These are phyloP conservation scores for Phragmites australis DNA, from an alignment of 176 grass and related monocot species.

Conservation along the genomic window DNA sequence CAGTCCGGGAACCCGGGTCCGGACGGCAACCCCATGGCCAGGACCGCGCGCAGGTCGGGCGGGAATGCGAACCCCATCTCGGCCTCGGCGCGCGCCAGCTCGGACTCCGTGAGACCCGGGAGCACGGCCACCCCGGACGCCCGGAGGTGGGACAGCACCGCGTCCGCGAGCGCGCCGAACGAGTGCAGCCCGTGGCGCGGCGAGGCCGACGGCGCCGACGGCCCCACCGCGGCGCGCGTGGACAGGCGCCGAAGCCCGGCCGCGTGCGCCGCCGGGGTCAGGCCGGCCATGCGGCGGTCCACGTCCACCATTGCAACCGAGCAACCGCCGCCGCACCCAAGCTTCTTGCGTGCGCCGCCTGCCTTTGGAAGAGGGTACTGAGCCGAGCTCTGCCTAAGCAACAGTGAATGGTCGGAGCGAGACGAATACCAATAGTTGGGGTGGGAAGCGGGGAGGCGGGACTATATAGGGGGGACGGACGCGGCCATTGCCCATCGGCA, in stretches of 20 bases:
- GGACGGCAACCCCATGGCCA: slow-evolving; percentile 54
- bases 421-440: neutral
- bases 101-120: slow-evolving; percentile 54
- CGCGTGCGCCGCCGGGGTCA: slow-evolving; percentile 59
- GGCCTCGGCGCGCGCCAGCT: slow-evolving; percentile 64
- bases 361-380: neutral
- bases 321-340: neutral
- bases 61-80: slow-evolving; percentile 65
- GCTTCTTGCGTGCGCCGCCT: neutral
- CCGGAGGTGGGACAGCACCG: slow-evolving; percentile 50
- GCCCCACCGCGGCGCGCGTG: slow-evolving; percentile 54
- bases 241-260: slow-evolving; percentile 75
- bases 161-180: slow-evolving; percentile 40
- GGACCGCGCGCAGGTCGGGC: slow-evolving; percentile 75
- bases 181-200: slow-evolving; percentile 57
- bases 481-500: slow-evolving; percentile 19
- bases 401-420: neutral
- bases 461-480: slow-evolving; percentile 30
- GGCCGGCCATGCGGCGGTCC: slow-evolving; percentile 55
- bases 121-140: slow-evolving; percentile 43
- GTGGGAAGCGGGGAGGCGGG: neutral
- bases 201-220: slow-evolving; percentile 44
- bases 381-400: neutral
- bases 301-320: slow-evolving; percentile 70
- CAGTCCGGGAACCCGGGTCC: slow-evolving; percentile 73